Evolutionary conservation across 352 stramenopile genomes (phyloP), one percentile per base, ranked within the genome.

Genomic region (Phytophthora rubi): DNA sequence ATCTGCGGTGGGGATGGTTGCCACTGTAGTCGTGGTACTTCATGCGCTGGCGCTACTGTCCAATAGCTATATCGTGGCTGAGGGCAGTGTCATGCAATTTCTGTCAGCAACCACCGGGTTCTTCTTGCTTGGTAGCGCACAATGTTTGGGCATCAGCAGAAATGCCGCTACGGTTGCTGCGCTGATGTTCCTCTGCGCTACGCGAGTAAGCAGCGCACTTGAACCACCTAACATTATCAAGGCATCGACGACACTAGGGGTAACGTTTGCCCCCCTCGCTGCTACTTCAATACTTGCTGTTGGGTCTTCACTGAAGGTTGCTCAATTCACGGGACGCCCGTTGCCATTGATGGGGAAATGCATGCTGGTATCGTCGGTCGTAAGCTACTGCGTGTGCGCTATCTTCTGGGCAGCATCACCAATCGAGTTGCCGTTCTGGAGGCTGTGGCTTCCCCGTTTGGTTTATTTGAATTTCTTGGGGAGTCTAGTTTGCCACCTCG

Each of bases 41-140:
- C 89, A 95, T 58, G 66, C 76, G 13, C 64, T 93, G 15, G 79
- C 80, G 10, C 70, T 94, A 26, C 74, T 94, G 18, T 95, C 89
- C 35, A 97, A 97, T 64, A 95, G 86, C 75, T 97, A 91, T 68
- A 91, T 97, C 30, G 83, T 94, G n/a, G 76, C 84, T 7, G 88
- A 97, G 55, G 62, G 76, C 58, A 78, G 75, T 28, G 85, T 92
- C 8, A 87, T 94, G 71, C 75, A 82, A 23, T 97, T 94, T 52
- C 59, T 97, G 45, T 81, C 76, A 21, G 71, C 79, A 42, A 88
- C 80, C 6, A 77, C 70, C 0, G 85, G 85, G 1, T 76, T 85
- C 45, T 86, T 87, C 53, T 49, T 86, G 59, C 64, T 91, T 4
- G 49, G 53, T 21, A 68, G 60, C 13, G 45, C 72, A 1, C 77